Evolutionary conservation across 352 stramenopile species (phyloP), one percentile per base, ranked within the genome.

Genomic region (Pythium dissimile): DNA sequence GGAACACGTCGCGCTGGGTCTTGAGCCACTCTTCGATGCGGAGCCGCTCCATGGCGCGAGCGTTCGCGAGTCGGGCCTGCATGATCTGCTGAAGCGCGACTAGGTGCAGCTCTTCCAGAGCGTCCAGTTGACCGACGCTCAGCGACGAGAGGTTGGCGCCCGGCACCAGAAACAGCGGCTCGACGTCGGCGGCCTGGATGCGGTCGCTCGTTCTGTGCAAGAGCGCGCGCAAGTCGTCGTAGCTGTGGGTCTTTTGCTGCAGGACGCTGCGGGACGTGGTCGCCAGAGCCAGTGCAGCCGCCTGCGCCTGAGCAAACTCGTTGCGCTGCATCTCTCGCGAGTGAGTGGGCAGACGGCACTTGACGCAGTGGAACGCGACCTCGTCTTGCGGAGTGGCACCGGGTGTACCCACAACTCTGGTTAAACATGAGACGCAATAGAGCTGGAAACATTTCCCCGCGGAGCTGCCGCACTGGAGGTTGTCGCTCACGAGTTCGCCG

Each of bases 121-220:
- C 72, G 35, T 94, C 80, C 3, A 94, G 71, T 44, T 94, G 84
- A 1, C 77, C 78, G 45, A 87, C 88, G 69, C 84, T 94, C 32
- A 89, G 62, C 8, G 53, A 41, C 2, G 59, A 41, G 24, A 93
- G 59, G 45, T 88, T 70, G 13, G 60, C 64, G 0, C 76, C 74
- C 2, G 84, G 84, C 24, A 76, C 62, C 15, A 90, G 44, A 50
- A 77, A 71, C 37, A 75, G 71, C 11, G 71, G 75, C 24, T 61
- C 62, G 24, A 93, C 37, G 41, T 77, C 68, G 11, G 84, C 68
- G 9, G 66, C 71, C 24, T 68, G 64, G 6, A 73, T 64, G 2
- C 68, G 67, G 11, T 78, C 69, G 24, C 73, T 66, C 1, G 66
- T 60, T 13, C 27, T 34, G 13, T 85, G 64, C 38, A 93, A 59